phyloP scores from a whole-genome alignment of 2,329 filamentous ascomycete species.

The Beauveria sp. region DNA sequence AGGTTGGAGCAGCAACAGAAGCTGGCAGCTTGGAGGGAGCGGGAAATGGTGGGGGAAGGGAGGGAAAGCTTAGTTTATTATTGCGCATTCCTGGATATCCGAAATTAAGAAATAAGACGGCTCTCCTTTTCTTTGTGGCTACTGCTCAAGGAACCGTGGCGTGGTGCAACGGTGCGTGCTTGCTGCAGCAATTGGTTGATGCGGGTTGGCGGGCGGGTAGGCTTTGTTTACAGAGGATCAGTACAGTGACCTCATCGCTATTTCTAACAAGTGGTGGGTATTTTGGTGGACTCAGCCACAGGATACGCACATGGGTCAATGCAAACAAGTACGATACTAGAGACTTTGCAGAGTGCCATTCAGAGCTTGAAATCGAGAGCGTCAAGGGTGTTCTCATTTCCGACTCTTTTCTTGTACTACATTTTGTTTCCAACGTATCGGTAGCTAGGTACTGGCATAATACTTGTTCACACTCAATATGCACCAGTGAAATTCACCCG shows the following conservation, averaged over 20 bases:
- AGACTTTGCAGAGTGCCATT: no score
- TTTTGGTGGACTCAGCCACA: background rate
- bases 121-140: background rate
- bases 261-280: background rate
- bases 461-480: background rate
- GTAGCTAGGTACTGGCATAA: background rate
- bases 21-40: background rate
- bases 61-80: background rate
- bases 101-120: background rate
- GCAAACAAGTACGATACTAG: no score
- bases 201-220: background rate
- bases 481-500: background rate
- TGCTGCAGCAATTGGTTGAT: background rate
- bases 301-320: background rate
- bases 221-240: background rate
- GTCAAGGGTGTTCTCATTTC: no score
- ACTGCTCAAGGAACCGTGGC: background rate
- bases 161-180: background rate
- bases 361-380: no score
- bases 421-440: background rate
- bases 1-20: conserved; percentile 11
- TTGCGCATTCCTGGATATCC: background rate
- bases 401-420: no score
- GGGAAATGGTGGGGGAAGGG: background rate
- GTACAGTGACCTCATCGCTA: conserved; percentile 2